These are phyloP conservation scores for Stagonosporopsis cucurbitacearum DNA, from an alignment of 2,329 filamentous ascomycete genomes.

Conservation along the genomic window DNA sequence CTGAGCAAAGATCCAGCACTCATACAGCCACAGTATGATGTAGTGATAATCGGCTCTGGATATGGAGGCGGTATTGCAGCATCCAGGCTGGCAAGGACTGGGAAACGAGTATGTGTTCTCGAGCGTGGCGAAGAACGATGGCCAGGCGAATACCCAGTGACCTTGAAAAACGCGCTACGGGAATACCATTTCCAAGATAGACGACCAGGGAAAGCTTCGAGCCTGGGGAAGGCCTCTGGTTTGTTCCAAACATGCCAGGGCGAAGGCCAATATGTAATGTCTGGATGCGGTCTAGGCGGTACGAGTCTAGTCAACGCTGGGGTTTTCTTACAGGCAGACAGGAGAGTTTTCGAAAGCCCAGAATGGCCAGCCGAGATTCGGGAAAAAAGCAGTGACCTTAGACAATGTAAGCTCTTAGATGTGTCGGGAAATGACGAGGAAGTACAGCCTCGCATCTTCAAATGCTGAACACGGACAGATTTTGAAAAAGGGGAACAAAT, in stretches of 20 bases:
- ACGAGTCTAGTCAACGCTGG: conserved; percentile 20
- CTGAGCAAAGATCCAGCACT: conserved; percentile 1
- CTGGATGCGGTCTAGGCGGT: conserved; percentile 59
- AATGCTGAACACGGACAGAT: not conserved
- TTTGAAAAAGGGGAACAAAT: not conserved
- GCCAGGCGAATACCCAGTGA: conserved; percentile 68
- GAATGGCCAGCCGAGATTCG: conserved; percentile 67
- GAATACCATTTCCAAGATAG: not conserved
- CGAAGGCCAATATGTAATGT: conserved; percentile 67
- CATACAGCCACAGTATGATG: conserved; percentile 66
- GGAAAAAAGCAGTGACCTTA: conserved; percentile 51
- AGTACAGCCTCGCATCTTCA: not conserved
- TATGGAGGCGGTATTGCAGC: conserved; percentile 73
- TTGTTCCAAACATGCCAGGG: conserved; percentile 70
- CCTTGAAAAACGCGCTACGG: conserved; percentile 54
- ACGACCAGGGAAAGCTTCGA: conserved; percentile 43
- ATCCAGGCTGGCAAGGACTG: conserved; percentile 67
- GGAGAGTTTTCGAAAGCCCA: conserved; percentile 59
- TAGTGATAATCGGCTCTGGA: conserved; percentile 71
- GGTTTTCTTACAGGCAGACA: conserved; percentile 64
- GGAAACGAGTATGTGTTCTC: conserved; percentile 67
- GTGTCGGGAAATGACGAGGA: not conserved
- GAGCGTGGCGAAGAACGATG: conserved; percentile 70
- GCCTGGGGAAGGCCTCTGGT: conserved; percentile 63
- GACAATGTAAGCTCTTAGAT: conserved; percentile 19